phyloP scores from a whole-genome alignment of 176 grass and related monocot genomes.

The Microstegium vimineum region DNA sequence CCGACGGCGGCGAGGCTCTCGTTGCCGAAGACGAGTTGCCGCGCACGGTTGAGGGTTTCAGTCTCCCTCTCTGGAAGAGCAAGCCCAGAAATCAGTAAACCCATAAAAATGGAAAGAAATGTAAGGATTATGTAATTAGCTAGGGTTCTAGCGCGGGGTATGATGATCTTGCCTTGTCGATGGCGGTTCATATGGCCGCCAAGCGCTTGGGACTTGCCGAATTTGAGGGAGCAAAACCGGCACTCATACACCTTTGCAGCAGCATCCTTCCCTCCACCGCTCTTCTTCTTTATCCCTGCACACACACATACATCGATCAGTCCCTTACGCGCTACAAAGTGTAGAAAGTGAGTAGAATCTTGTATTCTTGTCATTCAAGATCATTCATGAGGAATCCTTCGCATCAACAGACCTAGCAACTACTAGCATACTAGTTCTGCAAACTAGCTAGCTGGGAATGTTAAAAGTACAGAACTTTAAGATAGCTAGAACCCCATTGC shows the following conservation, averaged over 20 bases:
- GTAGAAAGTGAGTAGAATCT: background rate
- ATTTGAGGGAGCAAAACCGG: slow-evolving; percentile 96
- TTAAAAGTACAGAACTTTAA: background rate
- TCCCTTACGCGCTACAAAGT: background rate
- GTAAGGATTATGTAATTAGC: background rate
- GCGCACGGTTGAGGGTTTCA: slow-evolving; percentile 90
- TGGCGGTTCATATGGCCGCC: slow-evolving; percentile 99
- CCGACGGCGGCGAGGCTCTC: slow-evolving; percentile 51
- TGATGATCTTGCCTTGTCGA: slow-evolving; percentile 68
- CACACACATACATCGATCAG: background rate
- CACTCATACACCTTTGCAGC: slow-evolving; percentile 83
- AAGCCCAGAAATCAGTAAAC: background rate
- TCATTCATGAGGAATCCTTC: background rate
- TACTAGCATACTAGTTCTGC: background rate
- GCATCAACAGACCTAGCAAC: background rate
- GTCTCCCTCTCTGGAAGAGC: slow-evolving; percentile 82
- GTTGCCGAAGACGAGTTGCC: slow-evolving; percentile 96
- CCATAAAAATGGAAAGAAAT: background rate
- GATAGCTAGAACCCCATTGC: background rate
- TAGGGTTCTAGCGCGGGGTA: background rate
- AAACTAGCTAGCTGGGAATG: background rate
- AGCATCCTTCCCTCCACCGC: slow-evolving; percentile 61
- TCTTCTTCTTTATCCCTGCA: slow-evolving; percentile 86
- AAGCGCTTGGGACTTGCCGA: slow-evolving; percentile 93
- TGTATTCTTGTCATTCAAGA: background rate